Evolutionary conservation across 805 yeast genomes (phyloP).

Genomic region (Kodamaea nitidulidarum): DNA sequence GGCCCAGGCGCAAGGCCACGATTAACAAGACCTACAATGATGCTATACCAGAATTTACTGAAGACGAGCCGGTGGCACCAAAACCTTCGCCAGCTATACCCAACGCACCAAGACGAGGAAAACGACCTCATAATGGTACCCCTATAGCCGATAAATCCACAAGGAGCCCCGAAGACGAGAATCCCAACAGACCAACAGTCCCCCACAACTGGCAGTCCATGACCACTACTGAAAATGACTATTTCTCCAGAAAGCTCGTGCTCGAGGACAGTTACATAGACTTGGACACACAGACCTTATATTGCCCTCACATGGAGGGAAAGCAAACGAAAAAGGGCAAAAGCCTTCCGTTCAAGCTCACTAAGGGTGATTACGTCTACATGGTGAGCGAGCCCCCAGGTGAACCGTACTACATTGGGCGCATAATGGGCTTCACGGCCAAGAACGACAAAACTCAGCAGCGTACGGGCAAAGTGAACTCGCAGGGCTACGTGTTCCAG

Average conservation of each 20-base stretch:
- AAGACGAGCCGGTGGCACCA: slow-evolving; percentile 18
- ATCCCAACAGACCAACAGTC: slow-evolving; percentile 11
- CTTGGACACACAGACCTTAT: slow-evolving; percentile 30
- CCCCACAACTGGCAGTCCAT: slow-evolving; percentile 53
- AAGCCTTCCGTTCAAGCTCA: slow-evolving; percentile 26
- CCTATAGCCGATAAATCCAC: neutral
- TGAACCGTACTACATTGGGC: slow-evolving; percentile 87
- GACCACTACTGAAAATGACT: slow-evolving; percentile 26
- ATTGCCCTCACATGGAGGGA: slow-evolving; percentile 32
- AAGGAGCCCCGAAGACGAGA: neutral
- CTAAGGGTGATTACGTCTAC: slow-evolving; percentile 65
- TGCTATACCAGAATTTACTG: slow-evolving; percentile 23
- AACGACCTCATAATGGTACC: neutral
- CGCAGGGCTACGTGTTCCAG: slow-evolving; percentile 52
- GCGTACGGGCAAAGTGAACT: slow-evolving; percentile 11
- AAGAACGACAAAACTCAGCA: slow-evolving; percentile 1
- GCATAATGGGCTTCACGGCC: slow-evolving; percentile 64
- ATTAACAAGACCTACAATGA: slow-evolving; percentile 34
- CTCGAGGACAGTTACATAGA: slow-evolving; percentile 42
- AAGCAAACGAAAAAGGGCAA: slow-evolving; percentile 6
- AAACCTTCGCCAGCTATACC: neutral
- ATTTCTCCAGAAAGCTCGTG: slow-evolving; percentile 42
- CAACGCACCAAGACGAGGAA: neutral
- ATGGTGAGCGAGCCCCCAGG: slow-evolving; percentile 91
- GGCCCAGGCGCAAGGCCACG: slow-evolving; percentile 38